These are phyloP conservation scores for Colletotrichum incanum DNA, from an alignment of 2,329 filamentous ascomycete genomes.

Conservation along the genomic window DNA sequence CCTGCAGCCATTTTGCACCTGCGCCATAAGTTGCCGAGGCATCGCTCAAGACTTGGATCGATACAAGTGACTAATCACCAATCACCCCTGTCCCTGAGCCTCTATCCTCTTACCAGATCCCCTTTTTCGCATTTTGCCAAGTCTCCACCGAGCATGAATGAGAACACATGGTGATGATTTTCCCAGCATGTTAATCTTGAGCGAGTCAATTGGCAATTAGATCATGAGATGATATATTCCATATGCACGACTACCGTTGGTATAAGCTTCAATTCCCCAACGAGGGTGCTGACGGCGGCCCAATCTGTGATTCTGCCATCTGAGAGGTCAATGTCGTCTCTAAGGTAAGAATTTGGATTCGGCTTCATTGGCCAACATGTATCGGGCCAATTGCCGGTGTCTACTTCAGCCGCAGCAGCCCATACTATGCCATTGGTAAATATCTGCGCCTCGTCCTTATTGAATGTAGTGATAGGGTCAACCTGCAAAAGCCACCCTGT, in stretches of 20 bases:
- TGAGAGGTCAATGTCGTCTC: neutral
- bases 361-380: neutral
- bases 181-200: neutral
- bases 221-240: neutral
- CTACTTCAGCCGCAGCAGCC: neutral
- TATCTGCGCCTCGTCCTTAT: neutral
- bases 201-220: neutral
- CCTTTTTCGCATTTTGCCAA: neutral
- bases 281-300: neutral
- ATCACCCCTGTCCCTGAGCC: constrained; percentile 14
- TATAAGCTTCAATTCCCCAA: constrained; percentile 1
- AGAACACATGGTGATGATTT: neutral
- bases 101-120: neutral
- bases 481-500: neutral
- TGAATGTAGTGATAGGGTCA: neutral
- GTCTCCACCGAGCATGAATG: neutral
- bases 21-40: constrained; percentile 32
- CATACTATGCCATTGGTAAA: neutral
- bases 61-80: constrained; percentile 14
- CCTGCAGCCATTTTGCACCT: constrained; percentile 20
- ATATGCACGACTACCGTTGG: neutral
- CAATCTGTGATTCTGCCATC: neutral
- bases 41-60: constrained; percentile 9
- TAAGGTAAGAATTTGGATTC: neutral
- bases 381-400: neutral